These are phyloP conservation scores for Prinsepia uniflora DNA, from an alignment of 306 rosid species.

Conservation along the genomic window DNA sequence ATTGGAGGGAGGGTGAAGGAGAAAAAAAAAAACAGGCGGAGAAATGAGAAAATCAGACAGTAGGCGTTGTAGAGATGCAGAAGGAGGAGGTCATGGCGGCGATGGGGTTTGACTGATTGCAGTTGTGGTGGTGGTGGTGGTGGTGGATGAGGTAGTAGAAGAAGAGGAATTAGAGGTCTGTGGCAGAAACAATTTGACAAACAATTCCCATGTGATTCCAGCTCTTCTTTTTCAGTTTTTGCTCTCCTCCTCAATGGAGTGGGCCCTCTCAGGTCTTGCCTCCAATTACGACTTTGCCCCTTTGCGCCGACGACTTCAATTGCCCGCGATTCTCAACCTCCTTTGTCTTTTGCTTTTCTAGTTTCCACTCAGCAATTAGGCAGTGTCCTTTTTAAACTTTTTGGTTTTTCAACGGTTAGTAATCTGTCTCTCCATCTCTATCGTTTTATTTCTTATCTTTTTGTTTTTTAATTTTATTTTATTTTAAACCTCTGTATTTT, in stretches of 20 bases:
- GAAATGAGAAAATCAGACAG: background rate
- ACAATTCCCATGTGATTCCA: slow-evolving; percentile 98
- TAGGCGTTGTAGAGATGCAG: slow-evolving; percentile 18
- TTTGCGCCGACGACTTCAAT: slow-evolving; percentile 7
- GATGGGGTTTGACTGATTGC: background rate
- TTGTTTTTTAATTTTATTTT: too few species aligned
- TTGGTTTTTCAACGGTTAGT: background rate
- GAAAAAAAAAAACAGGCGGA: background rate
- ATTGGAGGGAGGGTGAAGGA: slow-evolving; percentile 7
- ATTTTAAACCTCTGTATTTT: background rate
- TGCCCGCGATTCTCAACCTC: slow-evolving; percentile 2
- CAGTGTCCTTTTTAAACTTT: background rate
- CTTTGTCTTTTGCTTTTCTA: background rate
- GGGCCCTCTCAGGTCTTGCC: slow-evolving; percentile 6
- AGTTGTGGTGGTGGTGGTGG: background rate
- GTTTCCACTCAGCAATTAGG: background rate
- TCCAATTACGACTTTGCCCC: background rate
- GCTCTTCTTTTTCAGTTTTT: slow-evolving; percentile 35
- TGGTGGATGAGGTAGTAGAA: slow-evolving; percentile 22
- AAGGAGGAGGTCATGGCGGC: slow-evolving; percentile 30
- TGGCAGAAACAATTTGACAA: slow-evolving; percentile 38
- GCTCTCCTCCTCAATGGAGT: background rate
- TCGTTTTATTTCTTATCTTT: too few species aligned
- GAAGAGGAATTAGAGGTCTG: slow-evolving; percentile 42
- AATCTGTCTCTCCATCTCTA: background rate